Conservation (phyloP, 2,329 filamentous ascomycete species). For the Talaromyces sp. region DNA sequence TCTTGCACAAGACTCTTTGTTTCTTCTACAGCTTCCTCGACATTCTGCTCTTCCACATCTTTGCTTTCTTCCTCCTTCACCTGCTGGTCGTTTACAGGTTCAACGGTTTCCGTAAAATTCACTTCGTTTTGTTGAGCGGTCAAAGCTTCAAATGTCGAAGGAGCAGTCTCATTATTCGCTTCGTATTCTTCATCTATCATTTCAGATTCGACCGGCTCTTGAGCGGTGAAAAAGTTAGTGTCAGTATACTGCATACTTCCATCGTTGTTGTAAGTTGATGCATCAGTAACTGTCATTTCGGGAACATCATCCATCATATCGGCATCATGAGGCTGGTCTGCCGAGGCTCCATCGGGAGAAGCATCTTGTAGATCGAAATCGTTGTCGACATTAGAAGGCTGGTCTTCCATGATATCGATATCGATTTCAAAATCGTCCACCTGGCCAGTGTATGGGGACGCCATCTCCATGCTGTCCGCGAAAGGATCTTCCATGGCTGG, state of each 20-base stretch:
- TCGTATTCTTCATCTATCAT: conserved; percentile 38
- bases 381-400: conserved; percentile 54
- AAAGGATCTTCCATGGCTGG: conserved; percentile 34
- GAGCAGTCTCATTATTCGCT: not conserved
- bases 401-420: conserved; percentile 53
- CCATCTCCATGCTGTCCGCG: conserved; percentile 42
- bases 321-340: conserved; percentile 34
- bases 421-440: conserved; percentile 56
- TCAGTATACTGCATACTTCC: conserved; percentile 25
- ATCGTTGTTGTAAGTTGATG: conserved; percentile 26
- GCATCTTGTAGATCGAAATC: conserved; percentile 40
- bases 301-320: conserved; percentile 45
- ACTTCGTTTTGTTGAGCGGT: not conserved
- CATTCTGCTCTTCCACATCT: not conserved
- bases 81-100: not conserved
- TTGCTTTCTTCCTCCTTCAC: not conserved
- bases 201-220: conserved; percentile 33
- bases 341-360: conserved; percentile 28
- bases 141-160: not conserved
- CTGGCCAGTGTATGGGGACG: conserved; percentile 35
- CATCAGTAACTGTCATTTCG: conserved; percentile 36
- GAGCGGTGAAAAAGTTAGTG: conserved; percentile 24
- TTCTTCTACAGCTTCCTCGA: not conserved
- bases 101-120: not conserved
- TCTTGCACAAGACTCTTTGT: not conserved